These are phyloP conservation scores for Talaromyces ruber DNA, from an alignment of 495 filamentous ascomycete genomes.

Conservation along the genomic window DNA sequence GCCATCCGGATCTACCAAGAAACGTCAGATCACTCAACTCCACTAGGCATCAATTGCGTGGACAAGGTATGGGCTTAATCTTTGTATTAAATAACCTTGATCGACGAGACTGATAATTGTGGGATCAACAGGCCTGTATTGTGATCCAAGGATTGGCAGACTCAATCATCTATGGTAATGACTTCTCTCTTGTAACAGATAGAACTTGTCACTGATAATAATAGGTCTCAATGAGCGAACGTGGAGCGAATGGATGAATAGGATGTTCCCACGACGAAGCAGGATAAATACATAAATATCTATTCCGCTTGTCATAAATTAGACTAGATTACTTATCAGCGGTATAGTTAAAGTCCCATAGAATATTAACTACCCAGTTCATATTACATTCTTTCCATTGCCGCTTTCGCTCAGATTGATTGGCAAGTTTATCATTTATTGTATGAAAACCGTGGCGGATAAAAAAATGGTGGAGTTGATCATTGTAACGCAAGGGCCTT, in stretches of 20 bases:
- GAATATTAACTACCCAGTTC: too few relatives aligned
- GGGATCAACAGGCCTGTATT: not conserved
- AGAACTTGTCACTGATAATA: not conserved
- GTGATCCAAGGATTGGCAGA: not conserved
- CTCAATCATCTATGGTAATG: not conserved
- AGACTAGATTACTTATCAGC: not conserved
- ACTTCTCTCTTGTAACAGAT: not conserved
- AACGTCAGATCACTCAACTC: not conserved
- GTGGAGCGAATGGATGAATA: not conserved
- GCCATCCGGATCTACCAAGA: constrained; percentile 1
- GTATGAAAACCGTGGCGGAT: too few relatives aligned
- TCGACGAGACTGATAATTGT: not conserved
- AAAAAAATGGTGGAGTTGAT: too few relatives aligned
- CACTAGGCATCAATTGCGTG: not conserved
- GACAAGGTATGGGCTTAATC: not conserved
- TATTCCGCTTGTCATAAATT: not conserved
- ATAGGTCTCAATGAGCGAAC: constrained; percentile 1
- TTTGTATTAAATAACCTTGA: not conserved
- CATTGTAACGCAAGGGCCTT: too few relatives aligned
- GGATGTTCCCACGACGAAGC: not conserved
- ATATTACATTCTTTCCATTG: too few relatives aligned
- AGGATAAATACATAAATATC: not conserved
- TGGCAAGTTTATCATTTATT: too few relatives aligned
- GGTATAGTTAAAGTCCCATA: not conserved
- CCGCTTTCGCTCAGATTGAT: too few relatives aligned